Evolutionary conservation across 371 early-diverging fungal genomes (phyloP).

Genomic region (Circinella umbellata): DNA sequence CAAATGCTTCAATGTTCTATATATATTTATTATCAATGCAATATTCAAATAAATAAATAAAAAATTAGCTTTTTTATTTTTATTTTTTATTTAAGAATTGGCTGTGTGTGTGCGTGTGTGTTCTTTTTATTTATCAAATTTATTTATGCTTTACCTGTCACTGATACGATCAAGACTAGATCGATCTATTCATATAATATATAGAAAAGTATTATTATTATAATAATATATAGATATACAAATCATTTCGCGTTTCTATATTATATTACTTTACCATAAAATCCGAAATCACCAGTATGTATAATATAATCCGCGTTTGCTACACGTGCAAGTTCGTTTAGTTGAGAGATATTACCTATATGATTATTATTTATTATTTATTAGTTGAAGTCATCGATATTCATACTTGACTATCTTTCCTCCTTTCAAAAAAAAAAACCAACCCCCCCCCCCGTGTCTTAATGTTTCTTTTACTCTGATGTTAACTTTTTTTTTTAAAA

Average conservation of each 20-base stretch:
- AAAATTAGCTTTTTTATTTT: no score
- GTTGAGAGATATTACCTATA: slow-evolving; percentile 63
- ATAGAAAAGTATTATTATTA: no score
- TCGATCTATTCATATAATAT: slow-evolving; percentile 36
- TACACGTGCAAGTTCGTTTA: slow-evolving; percentile 66
- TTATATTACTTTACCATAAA: slow-evolving; percentile 52
- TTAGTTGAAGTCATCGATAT: no score
- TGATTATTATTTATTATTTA: no score
- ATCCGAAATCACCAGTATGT: slow-evolving; percentile 75
- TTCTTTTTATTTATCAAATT: no score
- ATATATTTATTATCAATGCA: neutral
- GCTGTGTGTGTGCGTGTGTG: neutral
- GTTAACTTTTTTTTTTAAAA: neutral
- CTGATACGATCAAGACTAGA: slow-evolving; percentile 63
- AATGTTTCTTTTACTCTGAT: neutral
- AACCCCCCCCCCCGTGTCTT: no score
- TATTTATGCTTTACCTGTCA: slow-evolving; percentile 45
- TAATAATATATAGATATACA: no score
- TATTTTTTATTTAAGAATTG: no score
- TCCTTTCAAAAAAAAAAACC: no score
- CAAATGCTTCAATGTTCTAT: slow-evolving; percentile 65
- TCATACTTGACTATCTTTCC: no score
- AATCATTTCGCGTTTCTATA: neutral
- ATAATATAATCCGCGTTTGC: slow-evolving; percentile 64
- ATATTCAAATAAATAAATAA: no score